phyloP scores from a whole-genome alignment of 2,329 filamentous ascomycete genomes.

The Endoconidiophora laricicola region DNA sequence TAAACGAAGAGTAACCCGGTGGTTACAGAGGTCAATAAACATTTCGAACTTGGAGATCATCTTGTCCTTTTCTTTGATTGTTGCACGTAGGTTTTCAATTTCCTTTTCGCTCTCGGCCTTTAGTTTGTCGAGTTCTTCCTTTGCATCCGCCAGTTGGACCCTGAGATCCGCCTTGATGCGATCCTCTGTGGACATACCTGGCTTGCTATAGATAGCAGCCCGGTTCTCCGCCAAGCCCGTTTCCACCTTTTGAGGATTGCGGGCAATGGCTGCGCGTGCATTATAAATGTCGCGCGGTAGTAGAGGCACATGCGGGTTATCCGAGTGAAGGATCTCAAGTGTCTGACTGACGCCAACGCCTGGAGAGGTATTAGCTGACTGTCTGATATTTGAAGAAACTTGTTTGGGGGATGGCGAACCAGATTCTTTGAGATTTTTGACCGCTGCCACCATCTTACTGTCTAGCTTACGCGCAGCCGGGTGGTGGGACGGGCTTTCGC shows the following conservation, averaged over 20 bases:
- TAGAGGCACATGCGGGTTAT: slow-evolving; percentile 46
- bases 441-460: slow-evolving; percentile 50
- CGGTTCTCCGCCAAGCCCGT: slow-evolving; percentile 42
- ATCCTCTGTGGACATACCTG: slow-evolving; percentile 44
- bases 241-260: slow-evolving; percentile 46
- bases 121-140: slow-evolving; percentile 38
- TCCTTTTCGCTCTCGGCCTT: slow-evolving; percentile 40
- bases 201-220: slow-evolving; percentile 50
- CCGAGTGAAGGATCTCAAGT: slow-evolving; percentile 46
- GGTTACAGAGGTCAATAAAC: slow-evolving; percentile 54
- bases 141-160: slow-evolving; percentile 40
- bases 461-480: slow-evolving; percentile 49
- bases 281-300: slow-evolving; percentile 52
- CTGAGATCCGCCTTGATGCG: slow-evolving; percentile 45
- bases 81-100: slow-evolving; percentile 39
- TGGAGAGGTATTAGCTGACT: slow-evolving; percentile 18
- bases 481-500: slow-evolving; percentile 49
- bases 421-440: slow-evolving; percentile 48
- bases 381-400: slow-evolving; percentile 13
- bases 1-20: slow-evolving; percentile 46
- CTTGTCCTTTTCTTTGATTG: slow-evolving; percentile 46
- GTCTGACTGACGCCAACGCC: slow-evolving; percentile 49
- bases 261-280: slow-evolving; percentile 47
- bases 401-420: slow-evolving; percentile 29
- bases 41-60: slow-evolving; percentile 49